A percentile compares a stretch with the other conserved stretches of the same genome.
phyloP scores from a whole-genome alignment of 768 basidiomycete species.

The Lentinus tigrinus region DNA sequence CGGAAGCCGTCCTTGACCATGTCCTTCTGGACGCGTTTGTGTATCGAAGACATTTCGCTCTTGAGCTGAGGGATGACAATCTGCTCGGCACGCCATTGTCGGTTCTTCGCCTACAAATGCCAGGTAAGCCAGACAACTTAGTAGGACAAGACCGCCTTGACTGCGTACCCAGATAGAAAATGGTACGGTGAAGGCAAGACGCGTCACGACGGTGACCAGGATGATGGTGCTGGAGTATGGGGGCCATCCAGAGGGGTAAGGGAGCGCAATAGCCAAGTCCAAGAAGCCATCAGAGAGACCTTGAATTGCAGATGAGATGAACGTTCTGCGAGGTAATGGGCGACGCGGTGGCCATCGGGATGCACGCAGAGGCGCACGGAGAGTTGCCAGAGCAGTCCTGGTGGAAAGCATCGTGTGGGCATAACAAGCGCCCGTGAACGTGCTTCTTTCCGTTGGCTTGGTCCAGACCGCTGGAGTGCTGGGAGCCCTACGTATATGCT shows the following conservation, averaged over 20 bases:
- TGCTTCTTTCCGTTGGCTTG: neutral
- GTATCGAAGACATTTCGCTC: slow-evolving; percentile 42
- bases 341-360: slow-evolving; percentile 4
- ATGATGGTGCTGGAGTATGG: slow-evolving; percentile 77
- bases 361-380: slow-evolving; percentile 13
- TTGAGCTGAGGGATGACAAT: slow-evolving; percentile 57
- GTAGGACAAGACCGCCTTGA: neutral
- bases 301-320: slow-evolving; percentile 24
- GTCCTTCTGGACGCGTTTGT: slow-evolving; percentile 35
- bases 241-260: slow-evolving; percentile 65
- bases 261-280: slow-evolving; percentile 74
- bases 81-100: slow-evolving; percentile 60
- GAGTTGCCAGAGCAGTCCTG: slow-evolving; percentile 12
- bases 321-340: slow-evolving; percentile 15
- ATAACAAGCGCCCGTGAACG: neutral
- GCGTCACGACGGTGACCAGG: slow-evolving; percentile 57
- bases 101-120: slow-evolving; percentile 51
- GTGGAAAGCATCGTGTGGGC: slow-evolving; percentile 14
- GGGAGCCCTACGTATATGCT: no score
- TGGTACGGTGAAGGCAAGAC: slow-evolving; percentile 62
- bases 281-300: slow-evolving; percentile 56
- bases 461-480: neutral
- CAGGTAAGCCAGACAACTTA: neutral
- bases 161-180: slow-evolving; percentile 72
- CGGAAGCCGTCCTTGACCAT: slow-evolving; percentile 58